A percentile compares a stretch with the other conserved stretches of the same genome.
Conservation (phyloP, 768 basidiomycete genomes). For the Epithele typhae region DNA sequence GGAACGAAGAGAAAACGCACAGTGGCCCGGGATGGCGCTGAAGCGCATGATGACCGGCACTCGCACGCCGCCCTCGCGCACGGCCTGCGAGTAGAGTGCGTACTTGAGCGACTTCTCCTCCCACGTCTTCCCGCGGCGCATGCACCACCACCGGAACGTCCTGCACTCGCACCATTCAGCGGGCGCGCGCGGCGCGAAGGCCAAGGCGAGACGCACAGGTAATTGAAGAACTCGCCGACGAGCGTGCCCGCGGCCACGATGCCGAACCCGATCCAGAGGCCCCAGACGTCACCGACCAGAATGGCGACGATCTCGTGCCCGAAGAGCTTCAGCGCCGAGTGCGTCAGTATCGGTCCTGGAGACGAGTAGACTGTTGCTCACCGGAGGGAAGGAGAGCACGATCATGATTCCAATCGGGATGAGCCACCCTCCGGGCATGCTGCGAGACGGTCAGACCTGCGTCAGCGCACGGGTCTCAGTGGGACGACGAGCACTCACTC, state of each 20-base stretch:
- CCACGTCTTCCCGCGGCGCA: constrained; percentile 65
- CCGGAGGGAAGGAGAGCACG: constrained; percentile 35
- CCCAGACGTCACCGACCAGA: constrained; percentile 87
- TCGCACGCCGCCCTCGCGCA: constrained; percentile 85
- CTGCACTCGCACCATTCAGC: constrained; percentile 30
- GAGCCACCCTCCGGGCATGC: constrained; percentile 29
- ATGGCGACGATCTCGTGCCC: constrained; percentile 91
- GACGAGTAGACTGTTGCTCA: too few relatives aligned
- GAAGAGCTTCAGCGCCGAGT: constrained; percentile 42
- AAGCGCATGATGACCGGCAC: constrained; percentile 70
- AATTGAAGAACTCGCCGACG: constrained; percentile 81
- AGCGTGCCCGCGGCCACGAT: constrained; percentile 83
- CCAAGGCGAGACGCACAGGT: constrained; percentile 50
- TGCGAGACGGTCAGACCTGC: background rate
- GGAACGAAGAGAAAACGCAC: constrained; percentile 35
- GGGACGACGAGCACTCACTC: constrained; percentile 35
- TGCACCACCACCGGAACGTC: constrained; percentile 79
- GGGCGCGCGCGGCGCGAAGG: background rate
- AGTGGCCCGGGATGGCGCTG: constrained; percentile 82
- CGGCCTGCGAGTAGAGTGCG: constrained; percentile 47
- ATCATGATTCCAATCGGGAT: constrained; percentile 41
- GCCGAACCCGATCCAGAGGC: constrained; percentile 78
- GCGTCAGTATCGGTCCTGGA: too few relatives aligned
- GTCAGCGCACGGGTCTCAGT: background rate
- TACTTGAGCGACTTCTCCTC: constrained; percentile 40